Evolutionary conservation across 2,329 filamentous ascomycete genomes (phyloP), one percentile per base, ranked within the genome.

Genomic region (Neofusicoccum ribis): DNA sequence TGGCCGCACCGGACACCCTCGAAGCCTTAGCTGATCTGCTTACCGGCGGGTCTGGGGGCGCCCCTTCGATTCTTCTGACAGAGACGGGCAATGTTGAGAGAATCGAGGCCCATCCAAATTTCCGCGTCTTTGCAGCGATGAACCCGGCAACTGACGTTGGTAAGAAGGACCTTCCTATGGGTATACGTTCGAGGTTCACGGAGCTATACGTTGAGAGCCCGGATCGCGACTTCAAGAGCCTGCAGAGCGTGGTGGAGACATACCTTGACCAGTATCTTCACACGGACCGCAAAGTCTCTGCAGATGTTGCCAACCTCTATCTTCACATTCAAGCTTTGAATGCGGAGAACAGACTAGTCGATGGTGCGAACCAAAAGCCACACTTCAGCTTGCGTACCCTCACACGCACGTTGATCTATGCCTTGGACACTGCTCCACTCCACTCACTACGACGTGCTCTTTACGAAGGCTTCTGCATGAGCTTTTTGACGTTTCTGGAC

Each of bases 71-170:
- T 51, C 81, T 99, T 4, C 84, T 99, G 7, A 93, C 93, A 0
- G 95, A 99, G 79, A 95, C 93, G 44, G 95, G 95, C 43, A 93
- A 95, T 70, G 92, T 97, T 49, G 92, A 98, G 76, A 88, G 93
- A 69, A 89, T 99, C 41, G 85, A 89, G 67, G 95, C 93, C 0
- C 94, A 99, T 76, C 89, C 92, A 0, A 89, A 97, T 69, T 99
- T 99, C 76, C 89, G 95, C 44, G 91, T 99, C 14, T 99, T 99
- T 74, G 96, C 92, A 60, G 95, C 96, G 34, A 99, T 99, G 95
- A 99, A 99, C 73, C 95, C 95, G 36, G 95, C 95, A 5, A 99
- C 95, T 3, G 95, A 99, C 80, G 89, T 97, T 64, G 95, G 96
- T 67, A 99, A 99, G 79, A 89, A 94, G 64, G 95, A 99, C 76